These are phyloP conservation scores for Arabis hirsuta DNA, from an alignment of 345 rosid genomes.

Conservation along the genomic window DNA sequence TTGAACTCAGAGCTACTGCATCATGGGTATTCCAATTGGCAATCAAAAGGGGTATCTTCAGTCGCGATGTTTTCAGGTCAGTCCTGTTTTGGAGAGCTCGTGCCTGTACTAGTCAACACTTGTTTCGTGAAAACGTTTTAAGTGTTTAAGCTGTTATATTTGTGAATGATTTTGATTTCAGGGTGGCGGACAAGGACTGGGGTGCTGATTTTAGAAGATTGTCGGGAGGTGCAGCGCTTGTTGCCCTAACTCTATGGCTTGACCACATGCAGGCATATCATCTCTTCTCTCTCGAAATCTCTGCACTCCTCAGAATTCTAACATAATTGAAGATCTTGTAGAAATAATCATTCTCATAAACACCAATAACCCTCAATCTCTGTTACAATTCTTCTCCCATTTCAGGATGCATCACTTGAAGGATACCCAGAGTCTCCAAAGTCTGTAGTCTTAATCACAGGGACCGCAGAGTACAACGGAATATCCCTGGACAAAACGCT, in stretches of 20 bases:
- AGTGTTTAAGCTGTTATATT: conserved; percentile 16
- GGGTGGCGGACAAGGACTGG: conserved; percentile 96
- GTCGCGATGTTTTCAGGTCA: conserved; percentile 77
- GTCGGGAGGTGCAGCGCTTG: conserved; percentile 96
- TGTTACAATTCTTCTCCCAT: conserved; percentile 11
- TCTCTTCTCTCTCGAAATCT: conserved; percentile 21
- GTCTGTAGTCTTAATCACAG: conserved; percentile 87
- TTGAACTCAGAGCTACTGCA: conserved; percentile 90
- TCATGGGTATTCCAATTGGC: conserved; percentile 91
- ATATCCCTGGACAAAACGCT: conserved; percentile 81
- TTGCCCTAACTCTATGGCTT: conserved; percentile 93
- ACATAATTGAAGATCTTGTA: conserved; percentile 13
- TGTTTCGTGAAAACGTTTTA: conserved; percentile 2
- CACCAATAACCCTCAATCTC: conserved; percentile 16
- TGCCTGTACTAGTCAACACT: conserved; percentile 2
- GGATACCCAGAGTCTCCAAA: conserved; percentile 90
- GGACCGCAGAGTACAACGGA: conserved; percentile 82
- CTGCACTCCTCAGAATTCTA: neutral
- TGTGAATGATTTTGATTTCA: conserved; percentile 45
- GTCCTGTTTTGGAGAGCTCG: conserved; percentile 23
- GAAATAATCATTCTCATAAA: conserved; percentile 7
- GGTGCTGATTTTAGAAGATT: conserved; percentile 93
- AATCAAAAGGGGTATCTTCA: conserved; percentile 73
- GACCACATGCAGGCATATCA: conserved; percentile 88
- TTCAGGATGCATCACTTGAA: conserved; percentile 92